Evolutionary conservation across 495 filamentous ascomycete genomes (phyloP).

Genomic region (Pseudomonodictys pantanalensis): DNA sequence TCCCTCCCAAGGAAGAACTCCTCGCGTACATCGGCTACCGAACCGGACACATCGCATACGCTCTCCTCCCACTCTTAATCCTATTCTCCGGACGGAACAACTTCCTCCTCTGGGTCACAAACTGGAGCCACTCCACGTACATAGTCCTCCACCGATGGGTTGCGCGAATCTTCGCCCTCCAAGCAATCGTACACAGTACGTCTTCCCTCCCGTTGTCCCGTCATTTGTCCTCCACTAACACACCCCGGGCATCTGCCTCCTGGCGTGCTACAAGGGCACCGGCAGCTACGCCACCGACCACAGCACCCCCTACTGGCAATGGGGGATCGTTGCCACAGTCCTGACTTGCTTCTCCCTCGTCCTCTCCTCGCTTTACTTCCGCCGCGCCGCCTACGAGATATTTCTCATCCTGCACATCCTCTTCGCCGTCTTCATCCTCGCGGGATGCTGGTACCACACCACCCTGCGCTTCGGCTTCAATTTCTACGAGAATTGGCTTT

Average conservation of each 20-base stretch:
- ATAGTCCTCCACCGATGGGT: conserved; percentile 51
- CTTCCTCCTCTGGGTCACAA: conserved; percentile 47
- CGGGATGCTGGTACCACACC: conserved; percentile 48
- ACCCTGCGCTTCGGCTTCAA: conserved; percentile 27
- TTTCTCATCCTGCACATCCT: conserved; percentile 46
- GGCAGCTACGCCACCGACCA: conserved; percentile 29
- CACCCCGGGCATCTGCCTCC: conserved; percentile 34
- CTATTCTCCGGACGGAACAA: conserved; percentile 48
- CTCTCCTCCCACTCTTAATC: conserved; percentile 39
- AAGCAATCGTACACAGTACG: conserved; percentile 47
- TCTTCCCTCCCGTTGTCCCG: conserved; percentile 46
- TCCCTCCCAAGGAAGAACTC: conserved; percentile 32
- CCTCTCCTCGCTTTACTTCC: conserved; percentile 33
- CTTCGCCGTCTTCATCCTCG: conserved; percentile 41
- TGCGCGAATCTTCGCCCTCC: conserved; percentile 43
- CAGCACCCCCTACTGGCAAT: conserved; percentile 40
- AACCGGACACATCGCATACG: conserved; percentile 41
- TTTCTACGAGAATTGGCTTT: conserved; percentile 50
- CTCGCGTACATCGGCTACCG: conserved; percentile 44
- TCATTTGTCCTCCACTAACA: conserved; percentile 29
- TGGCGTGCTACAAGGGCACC: conserved; percentile 23
- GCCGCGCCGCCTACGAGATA: conserved; percentile 42
- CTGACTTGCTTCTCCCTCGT: conserved; percentile 22
- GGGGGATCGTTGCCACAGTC: conserved; percentile 46
- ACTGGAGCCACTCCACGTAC: conserved; percentile 50